Conservation (phyloP, 257 asterid genomes). For the Thymus mandschuricus region DNA sequence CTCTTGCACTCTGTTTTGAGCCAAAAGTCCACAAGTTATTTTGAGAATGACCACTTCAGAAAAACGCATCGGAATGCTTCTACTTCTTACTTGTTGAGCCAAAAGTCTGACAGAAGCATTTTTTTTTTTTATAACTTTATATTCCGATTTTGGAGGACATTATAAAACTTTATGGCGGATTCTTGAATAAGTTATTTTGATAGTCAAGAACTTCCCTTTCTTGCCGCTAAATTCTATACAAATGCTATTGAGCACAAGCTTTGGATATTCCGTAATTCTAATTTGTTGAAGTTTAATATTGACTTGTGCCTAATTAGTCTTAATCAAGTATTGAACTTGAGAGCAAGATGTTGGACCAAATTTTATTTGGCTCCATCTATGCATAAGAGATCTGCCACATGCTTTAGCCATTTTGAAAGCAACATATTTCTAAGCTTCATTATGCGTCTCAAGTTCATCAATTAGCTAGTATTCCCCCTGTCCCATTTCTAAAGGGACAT, state of each 20-base stretch:
- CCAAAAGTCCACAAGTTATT: background rate
- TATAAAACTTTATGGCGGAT: background rate
- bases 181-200: conserved; percentile 18
- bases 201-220: background rate
- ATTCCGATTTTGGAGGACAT: conserved; percentile 6
- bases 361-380: background rate
- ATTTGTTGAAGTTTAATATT: background rate
- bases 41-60: background rate
- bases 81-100: no score
- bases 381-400: no score
- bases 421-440: background rate
- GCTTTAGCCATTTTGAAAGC: conserved; percentile 8
- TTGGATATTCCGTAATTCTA: background rate
- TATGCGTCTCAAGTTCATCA: background rate
- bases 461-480: no score
- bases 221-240: no score
- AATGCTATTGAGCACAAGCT: background rate
- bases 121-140: background rate
- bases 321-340: conserved; percentile 10
- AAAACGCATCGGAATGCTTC: no score
- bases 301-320: background rate
- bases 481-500: no score
- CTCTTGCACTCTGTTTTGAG: conserved; percentile 14
- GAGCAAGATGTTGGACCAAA: conserved; percentile 3
- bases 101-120: no score